Base-by-base conservation (phyloP, 148 eudicot genomes). In the Amaranthus cruentus region DNA sequence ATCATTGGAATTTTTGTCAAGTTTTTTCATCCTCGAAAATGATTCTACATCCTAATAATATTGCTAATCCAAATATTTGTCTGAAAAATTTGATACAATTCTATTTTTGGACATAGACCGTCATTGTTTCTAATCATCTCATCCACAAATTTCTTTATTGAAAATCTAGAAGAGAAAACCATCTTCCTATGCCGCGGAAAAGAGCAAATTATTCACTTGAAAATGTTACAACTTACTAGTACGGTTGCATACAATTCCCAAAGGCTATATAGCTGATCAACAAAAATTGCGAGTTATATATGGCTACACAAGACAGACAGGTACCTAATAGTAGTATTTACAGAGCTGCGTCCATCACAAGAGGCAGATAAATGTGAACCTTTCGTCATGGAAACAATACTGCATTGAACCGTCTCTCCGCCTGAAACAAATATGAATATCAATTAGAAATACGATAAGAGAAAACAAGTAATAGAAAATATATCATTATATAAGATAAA, bases 271-370 rank as follows among this genome's bases (percentile, higher is more conserved):
- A 69, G 67, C 72, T 38, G 75, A 70, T 48, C 28, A 70, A 75
- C 82, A 28, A 75, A 79, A 79, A 75, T 55, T 68, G 73, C 65
- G 64, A 71, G 15, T 65, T 66, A 74, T 70, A 71, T 70, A 71
- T 56, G 72, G 78, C 78, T 69, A 70, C 74, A 70, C 67, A 73
- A 61, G 63, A 78, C 51, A 13, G 49, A 28, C 38, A 28, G 52
- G 73, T 21, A 43, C 59, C 48, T 75, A 55, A 52, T 28, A 28
- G 38, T 28, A 28, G 38, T 75, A 79, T 79, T 13, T 75, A 79
- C 79, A 79, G 44, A 57, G 55, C 60, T 71, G 68, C 47, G 75
- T 78, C 78, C 69, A 55, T 64, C 57, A 57, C 61, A 69, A 15
- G 66, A 75, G 59, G 75, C 7, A 49, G 76, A 42, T 60, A 47